Base-by-base conservation (phyloP, 768 basidiomycete genomes). In the Rickenella mellea region DNA sequence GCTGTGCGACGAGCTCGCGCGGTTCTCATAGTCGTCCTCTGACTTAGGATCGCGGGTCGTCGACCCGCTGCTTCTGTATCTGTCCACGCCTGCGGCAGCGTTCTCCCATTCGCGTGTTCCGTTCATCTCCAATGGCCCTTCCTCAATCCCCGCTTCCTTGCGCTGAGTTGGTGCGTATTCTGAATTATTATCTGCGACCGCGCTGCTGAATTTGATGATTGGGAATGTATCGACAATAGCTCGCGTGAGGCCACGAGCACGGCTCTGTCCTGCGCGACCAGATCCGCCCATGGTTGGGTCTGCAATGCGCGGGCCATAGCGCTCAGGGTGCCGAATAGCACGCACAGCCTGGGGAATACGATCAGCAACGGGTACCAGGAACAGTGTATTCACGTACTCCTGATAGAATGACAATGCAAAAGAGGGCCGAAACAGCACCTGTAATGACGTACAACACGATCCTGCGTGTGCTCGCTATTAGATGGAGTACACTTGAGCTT, bases 141-240 rank as follows among this genome's bases (percentile, higher is more conserved):
- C 19, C 25, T n/a, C n/a, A n/a, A n/a, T n/a, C n/a, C 28, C 31
- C 30, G 24, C n/a, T 36, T 27, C 27, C 21, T 19, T 25, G 6
- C 17, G 25, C 2, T 28, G 27, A 21, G 41, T 19, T 17, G 29
- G 17, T 10, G 25, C n/a, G 25, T 17, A 19, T 19, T 32, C 19
- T 6, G 28, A 20, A 4, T 28, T 17, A 21, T 51, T 32, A 26
- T 45, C 43, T 27, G 42, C 27, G 20, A 44, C 40, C 39, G 53
- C 58, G 8, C 55, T 44, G 5, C 78, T 77, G 52, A 92, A 98
- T 58, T 91, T 90, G 62, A 94, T 81, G 48, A 96, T 65, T 4
- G 93, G 92, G 65, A 98, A 98, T 3, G 92, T 96, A 51, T 98
- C 93, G 42, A 98, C 68, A 44, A 98, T 92, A 15, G 94, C 94